A percentile compares a stretch with the other conserved stretches of the same genome.
These are phyloP conservation scores for Boletus speciosus DNA, from an alignment of 768 basidiomycete species.

Conservation along the genomic window DNA sequence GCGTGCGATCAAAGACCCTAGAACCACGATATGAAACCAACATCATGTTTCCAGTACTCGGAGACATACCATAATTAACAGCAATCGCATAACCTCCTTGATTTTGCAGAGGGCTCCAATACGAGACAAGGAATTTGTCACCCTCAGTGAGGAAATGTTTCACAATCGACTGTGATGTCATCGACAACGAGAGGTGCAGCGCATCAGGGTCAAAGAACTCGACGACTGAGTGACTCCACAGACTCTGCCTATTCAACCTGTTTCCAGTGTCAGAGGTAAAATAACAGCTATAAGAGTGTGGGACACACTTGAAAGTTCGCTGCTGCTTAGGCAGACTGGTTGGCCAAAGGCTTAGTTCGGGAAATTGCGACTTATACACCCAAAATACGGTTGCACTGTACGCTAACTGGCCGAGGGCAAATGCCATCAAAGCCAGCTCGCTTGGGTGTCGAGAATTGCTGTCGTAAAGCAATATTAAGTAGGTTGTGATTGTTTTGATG, in stretches of 20 bases:
- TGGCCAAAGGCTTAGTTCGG: constrained; percentile 34
- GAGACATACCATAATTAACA: constrained; percentile 81
- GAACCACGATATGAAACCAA: constrained; percentile 1
- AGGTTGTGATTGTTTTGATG: constrained; percentile 67
- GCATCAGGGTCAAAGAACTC: constrained; percentile 45
- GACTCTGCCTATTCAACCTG: neutral
- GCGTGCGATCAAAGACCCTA: constrained; percentile 89
- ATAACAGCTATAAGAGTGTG: neutral
- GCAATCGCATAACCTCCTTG: constrained; percentile 96
- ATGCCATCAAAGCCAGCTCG: constrained; percentile 68
- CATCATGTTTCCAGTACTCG: neutral
- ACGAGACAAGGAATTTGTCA: constrained; percentile 86
- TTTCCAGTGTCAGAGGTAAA: neutral
- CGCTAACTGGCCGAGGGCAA: constrained; percentile 78
- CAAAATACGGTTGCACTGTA: constrained; percentile 61
- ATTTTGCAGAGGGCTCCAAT: constrained; percentile 77
- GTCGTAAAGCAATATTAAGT: constrained; percentile 59
- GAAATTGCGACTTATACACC: constrained; percentile 50
- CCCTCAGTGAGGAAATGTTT: constrained; percentile 97
- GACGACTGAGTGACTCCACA: constrained; percentile 6
- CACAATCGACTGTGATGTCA: constrained; percentile 85
- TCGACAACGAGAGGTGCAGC: constrained; percentile 67
- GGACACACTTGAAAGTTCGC: constrained; percentile 17
- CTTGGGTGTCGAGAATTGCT: constrained; percentile 30
- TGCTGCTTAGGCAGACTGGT: constrained; percentile 21